Base-by-base conservation (phyloP, 257 asterid species). In the Osmanthus fragrans region DNA sequence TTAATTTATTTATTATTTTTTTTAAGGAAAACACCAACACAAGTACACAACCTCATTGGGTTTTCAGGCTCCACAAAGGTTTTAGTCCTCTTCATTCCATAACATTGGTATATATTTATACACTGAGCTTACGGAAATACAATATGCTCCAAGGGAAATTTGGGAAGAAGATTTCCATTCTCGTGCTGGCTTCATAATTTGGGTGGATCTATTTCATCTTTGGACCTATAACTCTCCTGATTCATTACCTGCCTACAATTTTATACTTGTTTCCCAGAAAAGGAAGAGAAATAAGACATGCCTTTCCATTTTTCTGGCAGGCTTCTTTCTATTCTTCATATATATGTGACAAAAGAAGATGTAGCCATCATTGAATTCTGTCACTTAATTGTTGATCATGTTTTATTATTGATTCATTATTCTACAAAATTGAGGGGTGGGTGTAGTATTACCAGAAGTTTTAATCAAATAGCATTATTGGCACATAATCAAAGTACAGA, bases 391-490 rank as follows among this genome's bases (percentile, higher is more conserved):
- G 60, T 49, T 49, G n/a, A 54, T 54, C 23, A n/a, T 54, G 27
- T 54, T 54, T 54, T 54, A 18, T 54, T 54, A 54, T 54, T 5
- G 64, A 54, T 19, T 54, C 64, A 54, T 54, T 54, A 18, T 54
- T 54, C n/a, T 54, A 54, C 25, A 18, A 54, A 54, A 54, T 54
- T 54, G 23, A 54, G 73, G 6, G 74, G 37, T 27, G 64, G 40
- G 66, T 71, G 23, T 11, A 71, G 40, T 40, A 70, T 25, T 9
- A 71, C 45, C 56, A 36, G 18, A 40, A 32, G 58, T 36, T 66
- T 70, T 69, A 82, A 84, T 12, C 60, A 51, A 74, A 82, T 68
- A 40, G 54, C 82, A 69, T 30, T 4, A 70, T 74, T 6, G 39
- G 56, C 56, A 54, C 15, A 60, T 27, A 33, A 16, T 21, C 71